These are phyloP conservation scores for Peronospora destructor DNA, from an alignment of 352 stramenopile genomes.

Conservation along the genomic window DNA sequence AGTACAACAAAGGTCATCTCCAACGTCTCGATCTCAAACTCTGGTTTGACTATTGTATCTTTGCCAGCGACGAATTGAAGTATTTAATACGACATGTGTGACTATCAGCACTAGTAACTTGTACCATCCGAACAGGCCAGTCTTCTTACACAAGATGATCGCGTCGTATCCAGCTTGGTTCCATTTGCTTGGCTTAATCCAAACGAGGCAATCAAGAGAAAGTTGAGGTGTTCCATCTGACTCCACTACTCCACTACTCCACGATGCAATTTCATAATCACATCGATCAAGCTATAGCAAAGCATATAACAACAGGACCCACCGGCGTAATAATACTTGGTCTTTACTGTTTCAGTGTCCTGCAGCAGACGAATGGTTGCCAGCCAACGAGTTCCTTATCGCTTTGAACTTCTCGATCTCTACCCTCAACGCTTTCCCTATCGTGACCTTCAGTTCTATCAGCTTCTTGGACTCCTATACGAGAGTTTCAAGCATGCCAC, in stretches of 20 bases:
- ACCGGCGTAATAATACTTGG: too few species aligned
- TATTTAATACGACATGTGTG: too few species aligned
- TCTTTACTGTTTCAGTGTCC: slow-evolving; percentile 31
- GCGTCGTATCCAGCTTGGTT: slow-evolving; percentile 15
- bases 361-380: slow-evolving; percentile 71
- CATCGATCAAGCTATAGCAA: too few species aligned
- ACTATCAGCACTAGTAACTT: too few species aligned
- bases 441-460: slow-evolving; percentile 60
- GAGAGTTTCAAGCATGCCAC: slow-evolving; percentile 78
- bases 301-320: too few species aligned
- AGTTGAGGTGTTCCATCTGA: slow-evolving; percentile 5
- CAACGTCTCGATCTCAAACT: too few species aligned
- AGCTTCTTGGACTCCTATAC: slow-evolving; percentile 73
- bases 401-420: slow-evolving; percentile 70
- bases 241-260: background rate
- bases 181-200: slow-evolving; percentile 15
- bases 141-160: background rate
- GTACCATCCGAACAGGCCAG: too few species aligned
- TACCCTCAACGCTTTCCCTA: slow-evolving; percentile 55
- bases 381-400: slow-evolving; percentile 74
- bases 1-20: too few species aligned
- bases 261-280: too few species aligned
- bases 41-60: too few species aligned
- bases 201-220: slow-evolving; percentile 2
- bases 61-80: too few species aligned